Evolutionary conservation across 2,329 filamentous ascomycete genomes (phyloP), one percentile per base, ranked within the genome.

Genomic region (Dactylonectria estremocensis): DNA sequence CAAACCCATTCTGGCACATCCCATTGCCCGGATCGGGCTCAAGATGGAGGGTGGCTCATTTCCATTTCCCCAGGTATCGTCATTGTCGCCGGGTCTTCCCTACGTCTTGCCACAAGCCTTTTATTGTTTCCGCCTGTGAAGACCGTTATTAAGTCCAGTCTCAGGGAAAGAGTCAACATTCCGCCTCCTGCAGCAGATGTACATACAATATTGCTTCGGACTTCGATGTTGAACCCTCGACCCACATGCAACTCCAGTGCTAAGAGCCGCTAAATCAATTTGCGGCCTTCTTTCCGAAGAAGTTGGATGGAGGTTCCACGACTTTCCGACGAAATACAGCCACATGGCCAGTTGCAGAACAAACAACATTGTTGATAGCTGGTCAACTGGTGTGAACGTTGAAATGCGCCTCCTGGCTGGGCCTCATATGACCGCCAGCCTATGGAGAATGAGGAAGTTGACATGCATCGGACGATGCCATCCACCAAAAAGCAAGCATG

Each of bases 281-380:
- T 35, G 48, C 61, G 66, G 68, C 65, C 61, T 69, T 68, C 67
- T 67, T 65, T 33, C 68, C 68, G 65, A 57, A 28, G 24, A 55
- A 14, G 18, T 20, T 50, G 52, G 50, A 68, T 53, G 48, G 54
- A 48, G 56, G 20, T 10, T 14, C 43, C 35, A 55, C 65, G 18
- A 43, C 45, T 31, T 49, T 5, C 45, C 31, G 18, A 54, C 37
- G n/a, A 54, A 45, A 46, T 54, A 40, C 28, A 28, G 22, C 40
- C 35, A 33, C 59, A 46, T 45, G 46, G 53, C 63, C 46, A 68
- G 24, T 20, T 56, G 46, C 31, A 54, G 31, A 28, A 28, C 48
- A 54, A 33, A 57, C 61, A 22, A 11, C 35, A 56, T 50, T 6
- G 35, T 58, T 24, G 16, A 20, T 35, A 14, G 18, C 24, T 35